A percentile compares a stretch with the other conserved stretches of the same genome.
Evolutionary conservation across 495 filamentous ascomycete species (phyloP).

Genomic region (Aspergillus incahuasiensis): DNA sequence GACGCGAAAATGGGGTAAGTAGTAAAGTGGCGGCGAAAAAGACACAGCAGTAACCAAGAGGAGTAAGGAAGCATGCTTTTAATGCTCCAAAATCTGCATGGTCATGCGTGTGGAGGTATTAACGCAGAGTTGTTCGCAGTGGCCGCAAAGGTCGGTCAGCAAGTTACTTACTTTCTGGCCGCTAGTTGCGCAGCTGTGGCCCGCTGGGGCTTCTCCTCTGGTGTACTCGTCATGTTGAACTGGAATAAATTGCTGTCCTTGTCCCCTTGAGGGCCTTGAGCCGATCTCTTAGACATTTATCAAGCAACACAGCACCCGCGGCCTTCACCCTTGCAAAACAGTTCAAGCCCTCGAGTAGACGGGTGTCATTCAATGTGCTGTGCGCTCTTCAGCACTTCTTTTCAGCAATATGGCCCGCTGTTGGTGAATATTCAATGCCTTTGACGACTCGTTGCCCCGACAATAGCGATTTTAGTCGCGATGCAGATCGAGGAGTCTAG

Average conservation of each 20-base stretch:
- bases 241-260: conserved; percentile 25
- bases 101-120: background rate
- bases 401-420: background rate
- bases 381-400: background rate
- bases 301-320: conserved; percentile 1
- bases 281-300: conserved; percentile 38
- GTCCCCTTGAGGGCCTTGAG: conserved; percentile 33
- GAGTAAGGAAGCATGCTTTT: background rate
- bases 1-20: conserved; percentile 2
- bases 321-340: conserved; percentile 16
- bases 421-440: background rate
- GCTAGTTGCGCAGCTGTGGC: conserved; percentile 51
- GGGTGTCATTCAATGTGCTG: conserved; percentile 15
- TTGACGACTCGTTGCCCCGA: conserved; percentile 7
- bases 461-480: conserved; percentile 11
- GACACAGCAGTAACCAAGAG: background rate
- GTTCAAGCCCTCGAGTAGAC: conserved; percentile 2
- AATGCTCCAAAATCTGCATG: background rate
- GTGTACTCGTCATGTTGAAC: conserved; percentile 40
- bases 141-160: conserved; percentile 16
- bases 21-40: background rate
- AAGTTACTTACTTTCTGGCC: conserved; percentile 47
- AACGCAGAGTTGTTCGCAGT: conserved; percentile 4
- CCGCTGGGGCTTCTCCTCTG: conserved; percentile 44
- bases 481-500: background rate